Conservation (phyloP, 441 rosid genomes). For the Euphorbia celastroides region DNA sequence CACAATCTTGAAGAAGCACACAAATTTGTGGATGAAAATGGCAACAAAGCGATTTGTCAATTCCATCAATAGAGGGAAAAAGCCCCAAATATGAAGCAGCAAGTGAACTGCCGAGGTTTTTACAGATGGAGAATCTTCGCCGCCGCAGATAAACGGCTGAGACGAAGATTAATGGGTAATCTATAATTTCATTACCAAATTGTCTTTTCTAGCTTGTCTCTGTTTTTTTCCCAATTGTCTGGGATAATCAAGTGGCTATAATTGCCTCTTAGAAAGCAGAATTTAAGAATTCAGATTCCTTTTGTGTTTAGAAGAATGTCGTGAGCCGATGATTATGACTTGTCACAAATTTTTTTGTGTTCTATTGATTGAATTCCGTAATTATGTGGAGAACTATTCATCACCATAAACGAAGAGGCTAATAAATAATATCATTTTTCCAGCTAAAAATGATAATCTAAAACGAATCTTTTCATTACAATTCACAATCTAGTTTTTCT, state of each 20-base stretch:
- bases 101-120: background rate
- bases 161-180: background rate
- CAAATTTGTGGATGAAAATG: background rate
- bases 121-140: background rate
- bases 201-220: too few species aligned
- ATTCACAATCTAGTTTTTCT: background rate
- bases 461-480: background rate
- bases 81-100: background rate
- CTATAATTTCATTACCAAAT: too few species aligned
- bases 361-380: background rate
- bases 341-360: background rate
- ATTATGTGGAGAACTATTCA: background rate
- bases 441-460: background rate
- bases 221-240: background rate
- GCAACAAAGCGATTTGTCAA: constrained; percentile 8
- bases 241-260: background rate
- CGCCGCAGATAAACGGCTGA: background rate
- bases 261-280: background rate
- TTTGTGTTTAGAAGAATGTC: background rate
- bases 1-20: constrained; percentile 3
- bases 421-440: background rate
- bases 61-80: constrained; percentile 16
- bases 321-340: background rate
- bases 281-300: background rate
- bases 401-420: background rate